These are phyloP conservation scores for Cenchrus purpureus DNA, from an alignment of 176 grass and related monocot genomes.

Conservation along the genomic window DNA sequence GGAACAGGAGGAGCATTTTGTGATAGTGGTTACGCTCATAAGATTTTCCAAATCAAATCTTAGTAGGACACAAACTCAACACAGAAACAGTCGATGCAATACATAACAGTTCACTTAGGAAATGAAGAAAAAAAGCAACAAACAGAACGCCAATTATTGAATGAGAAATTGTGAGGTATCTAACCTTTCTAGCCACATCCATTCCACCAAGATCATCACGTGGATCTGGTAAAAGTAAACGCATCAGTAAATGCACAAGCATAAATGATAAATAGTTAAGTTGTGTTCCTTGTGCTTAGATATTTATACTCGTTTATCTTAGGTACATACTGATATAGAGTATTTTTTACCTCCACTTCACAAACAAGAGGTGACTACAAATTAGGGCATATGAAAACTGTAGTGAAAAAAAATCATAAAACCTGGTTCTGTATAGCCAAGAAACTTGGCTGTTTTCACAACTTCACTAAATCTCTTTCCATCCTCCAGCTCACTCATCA, in stretches of 20 bases:
- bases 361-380: constrained; percentile 1
- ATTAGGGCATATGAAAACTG: background rate
- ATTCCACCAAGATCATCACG: constrained; percentile 92
- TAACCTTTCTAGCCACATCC: constrained; percentile 96
- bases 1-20: background rate
- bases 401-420: constrained; percentile 3
- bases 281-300: background rate
- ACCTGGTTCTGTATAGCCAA: constrained; percentile 98
- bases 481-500: constrained; percentile 93
- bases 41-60: background rate
- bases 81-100: background rate
- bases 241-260: constrained; percentile 35
- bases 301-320: background rate
- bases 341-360: background rate
- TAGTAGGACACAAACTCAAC: background rate
- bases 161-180: constrained; percentile 11
- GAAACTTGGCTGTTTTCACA: constrained; percentile 79
- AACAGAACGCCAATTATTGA: background rate
- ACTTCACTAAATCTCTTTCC: constrained; percentile 86
- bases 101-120: background rate
- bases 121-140: background rate
- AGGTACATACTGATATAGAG: background rate
- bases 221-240: constrained; percentile 67
- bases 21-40: background rate
- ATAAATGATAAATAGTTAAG: background rate